phyloP scores from a whole-genome alignment of 768 basidiomycete species.

The Auricularia sp. region DNA sequence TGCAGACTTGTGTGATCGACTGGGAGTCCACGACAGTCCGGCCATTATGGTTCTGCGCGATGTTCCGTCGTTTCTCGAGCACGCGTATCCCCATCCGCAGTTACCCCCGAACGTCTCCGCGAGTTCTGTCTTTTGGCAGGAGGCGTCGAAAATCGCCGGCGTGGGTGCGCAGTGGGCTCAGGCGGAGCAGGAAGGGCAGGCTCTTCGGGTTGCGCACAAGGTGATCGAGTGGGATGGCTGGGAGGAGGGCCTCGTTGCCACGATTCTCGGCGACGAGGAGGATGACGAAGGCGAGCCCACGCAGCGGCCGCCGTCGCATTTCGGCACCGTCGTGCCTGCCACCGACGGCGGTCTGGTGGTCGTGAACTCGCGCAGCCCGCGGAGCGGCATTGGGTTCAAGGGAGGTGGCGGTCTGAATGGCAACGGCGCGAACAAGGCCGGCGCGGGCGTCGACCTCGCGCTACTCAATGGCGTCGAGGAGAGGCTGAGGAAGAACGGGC shows the following conservation, averaged over 20 bases:
- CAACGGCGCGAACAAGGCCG: not conserved
- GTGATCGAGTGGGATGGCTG: conserved; percentile 85
- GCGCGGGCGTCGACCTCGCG: not conserved
- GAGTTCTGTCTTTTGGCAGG: conserved; percentile 6
- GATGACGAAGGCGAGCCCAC: conserved; percentile 1
- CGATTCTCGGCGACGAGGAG: conserved; percentile 47
- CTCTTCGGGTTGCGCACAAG: conserved; percentile 66
- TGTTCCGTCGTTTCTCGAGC: conserved; percentile 67
- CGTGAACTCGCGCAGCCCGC: not conserved
- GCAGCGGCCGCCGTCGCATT: not conserved
- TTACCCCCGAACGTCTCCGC: not conserved
- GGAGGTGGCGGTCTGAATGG: not conserved
- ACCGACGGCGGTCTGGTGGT: not conserved
- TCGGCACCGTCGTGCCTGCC: not conserved
- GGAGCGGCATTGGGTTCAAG: not conserved
- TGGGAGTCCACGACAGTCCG: conserved; percentile 88
- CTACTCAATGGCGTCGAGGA: not conserved
- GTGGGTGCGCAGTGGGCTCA: conserved; percentile 64
- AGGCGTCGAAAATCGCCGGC: conserved; percentile 23
- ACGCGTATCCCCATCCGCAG: conserved; percentile 25
- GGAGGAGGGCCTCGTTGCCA: conserved; percentile 75
- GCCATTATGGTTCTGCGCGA: conserved; percentile 78
- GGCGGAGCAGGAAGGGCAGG: conserved; percentile 54
- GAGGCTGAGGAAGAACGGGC: not conserved
- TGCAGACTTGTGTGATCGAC: conserved; percentile 76